Evolutionary conservation across 768 basidiomycete genomes (phyloP).

Genomic region (Suillus bovinus): DNA sequence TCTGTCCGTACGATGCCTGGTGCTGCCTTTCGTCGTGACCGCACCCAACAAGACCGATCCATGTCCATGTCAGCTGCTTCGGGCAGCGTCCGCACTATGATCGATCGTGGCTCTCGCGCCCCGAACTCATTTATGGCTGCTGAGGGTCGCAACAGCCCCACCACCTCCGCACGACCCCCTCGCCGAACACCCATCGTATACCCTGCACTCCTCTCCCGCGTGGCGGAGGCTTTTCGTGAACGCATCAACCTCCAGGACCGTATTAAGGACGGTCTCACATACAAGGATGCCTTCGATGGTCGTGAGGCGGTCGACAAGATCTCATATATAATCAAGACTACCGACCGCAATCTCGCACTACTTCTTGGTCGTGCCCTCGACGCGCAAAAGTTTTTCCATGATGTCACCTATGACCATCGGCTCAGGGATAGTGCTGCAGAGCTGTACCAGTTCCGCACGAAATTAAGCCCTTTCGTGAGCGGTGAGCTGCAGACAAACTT

Average conservation of each 20-base stretch:
- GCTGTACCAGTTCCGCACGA: constrained; percentile 90
- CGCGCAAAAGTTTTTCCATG: constrained; percentile 98
- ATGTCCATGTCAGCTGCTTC: constrained; percentile 76
- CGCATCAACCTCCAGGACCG: constrained; percentile 77
- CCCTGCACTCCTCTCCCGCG: constrained; percentile 93
- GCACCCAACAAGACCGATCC: constrained; percentile 64
- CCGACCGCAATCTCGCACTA: constrained; percentile 93
- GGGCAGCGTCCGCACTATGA: constrained; percentile 46
- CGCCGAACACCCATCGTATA: constrained; percentile 77
- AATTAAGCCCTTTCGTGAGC: constrained; percentile 83
- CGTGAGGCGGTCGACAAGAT: constrained; percentile 97
- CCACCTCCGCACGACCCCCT: constrained; percentile 35
- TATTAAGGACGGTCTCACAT: constrained; percentile 93
- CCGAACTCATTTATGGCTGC: constrained; percentile 42
- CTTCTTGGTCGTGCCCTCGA: constrained; percentile 95
- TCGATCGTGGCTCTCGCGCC: constrained; percentile 39
- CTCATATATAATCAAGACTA: constrained; percentile 97
- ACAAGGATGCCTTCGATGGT: constrained; percentile 96
- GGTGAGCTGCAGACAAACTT: constrained; percentile 56
- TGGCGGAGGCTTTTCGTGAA: constrained; percentile 90
- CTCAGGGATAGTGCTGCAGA: constrained; percentile 86
- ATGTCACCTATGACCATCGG: constrained; percentile 98
- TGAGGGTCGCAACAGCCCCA: constrained; percentile 36
- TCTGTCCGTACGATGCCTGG: constrained; percentile 63
- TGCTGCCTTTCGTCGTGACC: constrained; percentile 55